Evolutionary conservation across 2,329 filamentous ascomycete species (phyloP).

Genomic region (Colletotrichum cordylinicola): DNA sequence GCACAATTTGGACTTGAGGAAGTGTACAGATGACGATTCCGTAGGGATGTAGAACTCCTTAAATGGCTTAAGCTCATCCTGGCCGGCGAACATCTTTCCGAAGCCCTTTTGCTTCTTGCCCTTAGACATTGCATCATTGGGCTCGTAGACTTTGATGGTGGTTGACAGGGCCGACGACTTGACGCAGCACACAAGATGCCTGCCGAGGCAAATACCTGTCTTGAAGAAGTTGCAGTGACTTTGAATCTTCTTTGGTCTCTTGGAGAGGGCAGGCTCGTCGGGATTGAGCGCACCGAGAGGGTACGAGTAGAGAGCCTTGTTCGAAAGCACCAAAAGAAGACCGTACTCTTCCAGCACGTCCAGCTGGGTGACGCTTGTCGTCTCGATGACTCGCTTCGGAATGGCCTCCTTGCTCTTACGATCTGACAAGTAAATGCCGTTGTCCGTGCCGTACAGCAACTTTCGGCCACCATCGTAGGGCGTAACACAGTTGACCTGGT

Average conservation of each 20-base stretch:
- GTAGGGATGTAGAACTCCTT: conserved; percentile 99
- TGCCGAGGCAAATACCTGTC: conserved; percentile 90
- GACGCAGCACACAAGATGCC: conserved; percentile 94
- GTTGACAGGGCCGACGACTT: conserved; percentile 93
- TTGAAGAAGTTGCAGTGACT: conserved; percentile 99
- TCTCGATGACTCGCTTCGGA: conserved; percentile 86
- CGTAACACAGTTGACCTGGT: conserved; percentile 92
- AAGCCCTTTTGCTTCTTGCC: conserved; percentile 96
- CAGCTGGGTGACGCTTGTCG: conserved; percentile 88
- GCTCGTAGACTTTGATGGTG: conserved; percentile 99
- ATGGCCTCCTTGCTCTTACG: conserved; percentile 83
- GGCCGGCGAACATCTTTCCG: conserved; percentile 93
- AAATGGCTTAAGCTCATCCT: conserved; percentile 95
- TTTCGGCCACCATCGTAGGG: conserved; percentile 96
- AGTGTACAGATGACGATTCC: conserved; percentile 98
- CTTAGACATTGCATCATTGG: conserved; percentile 91
- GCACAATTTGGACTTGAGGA: conserved; percentile 94
- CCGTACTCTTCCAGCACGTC: conserved; percentile 96
- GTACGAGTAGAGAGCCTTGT: conserved; percentile 92
- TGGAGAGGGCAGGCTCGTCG: conserved; percentile 79
- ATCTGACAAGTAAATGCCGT: conserved; percentile 90
- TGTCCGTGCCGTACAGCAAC: conserved; percentile 92
- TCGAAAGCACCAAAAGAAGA: conserved; percentile 87
- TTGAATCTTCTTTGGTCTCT: conserved; percentile 93
- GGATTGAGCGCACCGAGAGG: conserved; percentile 85